Percentiles rank a stretch among this genome's conserved stretches.
These are phyloP conservation scores for Neonectria magnoliae DNA, from an alignment of 2,329 filamentous ascomycete species.

Conservation along the genomic window DNA sequence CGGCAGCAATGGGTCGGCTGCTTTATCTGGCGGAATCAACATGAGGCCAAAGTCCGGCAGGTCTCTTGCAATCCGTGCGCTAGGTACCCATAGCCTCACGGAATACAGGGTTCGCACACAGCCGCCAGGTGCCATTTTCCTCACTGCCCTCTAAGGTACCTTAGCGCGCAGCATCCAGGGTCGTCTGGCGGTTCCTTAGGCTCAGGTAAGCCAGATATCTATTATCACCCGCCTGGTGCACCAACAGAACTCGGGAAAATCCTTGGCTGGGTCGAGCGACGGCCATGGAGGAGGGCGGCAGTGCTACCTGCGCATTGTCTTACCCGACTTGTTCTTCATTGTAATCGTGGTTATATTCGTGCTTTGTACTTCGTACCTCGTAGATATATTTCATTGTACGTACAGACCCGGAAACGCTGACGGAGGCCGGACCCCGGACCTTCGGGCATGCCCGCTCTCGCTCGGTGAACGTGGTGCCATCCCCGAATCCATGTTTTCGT, in stretches of 20 bases:
- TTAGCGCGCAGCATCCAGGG: conserved; percentile 6
- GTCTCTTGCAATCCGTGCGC: background rate
- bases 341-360: background rate
- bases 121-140: conserved; percentile 14
- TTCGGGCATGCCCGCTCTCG: conserved; percentile 17
- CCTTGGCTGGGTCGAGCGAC: background rate
- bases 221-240: background rate
- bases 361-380: background rate
- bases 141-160: too few relatives aligned
- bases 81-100: background rate
- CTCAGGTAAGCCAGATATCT: background rate
- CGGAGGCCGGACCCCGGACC: conserved; percentile 1
- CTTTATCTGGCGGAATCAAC: conserved; percentile 23
- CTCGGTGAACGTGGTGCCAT: conserved; percentile 9
- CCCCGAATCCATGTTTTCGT: conserved; percentile 1
- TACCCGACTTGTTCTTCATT: background rate
- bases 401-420: background rate
- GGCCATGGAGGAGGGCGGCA: background rate
- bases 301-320: background rate
- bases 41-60: conserved; percentile 10
- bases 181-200: background rate
- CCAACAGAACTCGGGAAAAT: background rate
- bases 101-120: conserved; percentile 10
- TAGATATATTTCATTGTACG: background rate
- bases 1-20: conserved; percentile 17